A percentile compares a stretch with the other conserved stretches of the same genome.
phyloP scores from a whole-genome alignment of 179 eudicot genomes.

The Drosera spatulata region DNA sequence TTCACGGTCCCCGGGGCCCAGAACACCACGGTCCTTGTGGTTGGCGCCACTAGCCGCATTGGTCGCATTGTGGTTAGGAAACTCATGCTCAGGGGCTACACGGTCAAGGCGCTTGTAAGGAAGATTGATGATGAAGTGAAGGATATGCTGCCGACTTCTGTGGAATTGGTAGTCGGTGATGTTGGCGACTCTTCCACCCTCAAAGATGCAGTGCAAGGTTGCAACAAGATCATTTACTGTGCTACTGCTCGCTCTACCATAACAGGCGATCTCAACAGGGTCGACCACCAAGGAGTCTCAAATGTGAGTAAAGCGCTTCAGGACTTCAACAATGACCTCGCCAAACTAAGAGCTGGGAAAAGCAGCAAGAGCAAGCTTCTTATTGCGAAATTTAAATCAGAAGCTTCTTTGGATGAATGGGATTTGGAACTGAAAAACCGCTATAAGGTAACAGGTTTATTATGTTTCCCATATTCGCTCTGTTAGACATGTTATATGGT shows the following conservation, averaged over 20 bases:
- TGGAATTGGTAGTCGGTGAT: conserved; percentile 76
- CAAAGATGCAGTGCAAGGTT: conserved; percentile 55
- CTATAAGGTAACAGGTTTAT: conserved; percentile 20
- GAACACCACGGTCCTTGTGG: conserved; percentile 88
- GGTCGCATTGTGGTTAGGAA: conserved; percentile 92
- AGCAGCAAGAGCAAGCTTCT: conserved; percentile 96
- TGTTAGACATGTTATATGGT: no score
- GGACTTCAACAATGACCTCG: conserved; percentile 88
- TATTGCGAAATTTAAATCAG: conserved; percentile 75
- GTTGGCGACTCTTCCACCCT: conserved; percentile 82
- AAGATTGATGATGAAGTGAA: conserved; percentile 48
- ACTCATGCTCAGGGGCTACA: conserved; percentile 95
- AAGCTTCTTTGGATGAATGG: conserved; percentile 72
- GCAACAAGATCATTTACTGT: conserved; percentile 84
- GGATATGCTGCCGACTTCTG: conserved; percentile 89
- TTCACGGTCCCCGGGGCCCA: conserved; percentile 88
- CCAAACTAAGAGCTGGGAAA: conserved; percentile 88
- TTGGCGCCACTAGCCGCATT: conserved; percentile 91
- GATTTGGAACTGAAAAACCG: conserved; percentile 76
- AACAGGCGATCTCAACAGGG: conserved; percentile 86
- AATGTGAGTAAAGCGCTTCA: conserved; percentile 81
- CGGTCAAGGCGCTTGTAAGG: conserved; percentile 88
- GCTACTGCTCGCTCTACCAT: conserved; percentile 94
- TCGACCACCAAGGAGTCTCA: conserved; percentile 79
- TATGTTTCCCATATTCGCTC: neutral